Base-by-base conservation (phyloP, 495 filamentous ascomycete genomes). In the Penicilliopsis zonata region DNA sequence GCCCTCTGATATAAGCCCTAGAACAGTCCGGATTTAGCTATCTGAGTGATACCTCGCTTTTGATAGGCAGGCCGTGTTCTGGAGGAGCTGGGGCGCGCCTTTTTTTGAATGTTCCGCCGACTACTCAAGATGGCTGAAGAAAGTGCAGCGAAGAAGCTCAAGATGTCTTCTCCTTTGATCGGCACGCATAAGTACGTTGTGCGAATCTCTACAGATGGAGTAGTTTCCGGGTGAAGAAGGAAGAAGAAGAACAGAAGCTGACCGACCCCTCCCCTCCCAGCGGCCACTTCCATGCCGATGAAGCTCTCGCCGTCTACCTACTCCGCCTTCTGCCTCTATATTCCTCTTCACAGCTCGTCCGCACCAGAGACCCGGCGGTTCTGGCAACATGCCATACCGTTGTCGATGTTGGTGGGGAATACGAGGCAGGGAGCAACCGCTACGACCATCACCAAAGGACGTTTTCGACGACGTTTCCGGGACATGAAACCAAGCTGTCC, bases 271-370 rank as follows among this genome's bases (percentile, higher is more conserved):
- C 30, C n/a, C 18, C 29, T 17, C 38, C 9, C 37, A 78, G 74
- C 61, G 90, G 90, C 34, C 85, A 94, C 59, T 98, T 98, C 70
- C 90, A 98, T 64, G 92, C 90, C 56, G 90, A 98, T 53, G 90
- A 98, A 63, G 90, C 90, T 37, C 76, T 98, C n/a, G 90, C 90
- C 33, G 86, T 96, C 37, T 83, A 90, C 65, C 82, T 98, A 64
- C 82, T 98, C 43, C 86, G 85, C 30, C 74, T 82, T 14, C 73
- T 96, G 24, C 92, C 90, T 17, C 63, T 74, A 14, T 98, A 95
- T 67, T 47, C 68, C 25, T 52, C 65, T 40, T 80, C 82, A 8
- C 50, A 67, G n/a, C 80, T 98, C 2, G 56, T 93, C 18, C 84
- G 90, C 32, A 90, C 86, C 20, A 81, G 90, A 35, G 86, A 96